phyloP scores from a whole-genome alignment of 2,329 filamentous ascomycete genomes.

The Diaporthe citrichinensis region DNA sequence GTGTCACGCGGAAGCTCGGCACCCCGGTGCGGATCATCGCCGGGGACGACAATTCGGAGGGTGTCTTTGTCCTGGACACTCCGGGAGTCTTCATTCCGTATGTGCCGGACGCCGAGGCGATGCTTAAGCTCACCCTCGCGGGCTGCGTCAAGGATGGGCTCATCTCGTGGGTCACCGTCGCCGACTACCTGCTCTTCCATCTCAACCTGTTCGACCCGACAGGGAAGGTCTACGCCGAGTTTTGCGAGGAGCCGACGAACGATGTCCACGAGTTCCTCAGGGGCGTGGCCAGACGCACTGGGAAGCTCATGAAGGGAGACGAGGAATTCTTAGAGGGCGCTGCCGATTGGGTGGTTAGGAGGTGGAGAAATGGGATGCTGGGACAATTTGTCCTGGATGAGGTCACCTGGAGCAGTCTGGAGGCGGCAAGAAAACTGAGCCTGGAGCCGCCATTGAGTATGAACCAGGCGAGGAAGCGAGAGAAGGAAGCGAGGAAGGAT shows the following conservation, averaged over 20 bases:
- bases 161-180: constrained; percentile 81
- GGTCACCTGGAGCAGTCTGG: constrained; percentile 72
- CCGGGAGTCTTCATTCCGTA: constrained; percentile 97
- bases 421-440: constrained; percentile 60
- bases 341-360: constrained; percentile 84
- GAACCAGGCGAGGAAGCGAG: constrained; percentile 77
- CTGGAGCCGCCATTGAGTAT: constrained; percentile 70
- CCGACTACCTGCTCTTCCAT: constrained; percentile 90
- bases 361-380: constrained; percentile 83
- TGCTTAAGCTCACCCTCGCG: constrained; percentile 95
- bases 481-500: constrained; percentile 69
- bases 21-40: constrained; percentile 83
- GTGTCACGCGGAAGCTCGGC: constrained; percentile 88
- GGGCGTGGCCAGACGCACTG: constrained; percentile 79
- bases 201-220: constrained; percentile 78
- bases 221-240: constrained; percentile 69
- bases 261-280: constrained; percentile 82
- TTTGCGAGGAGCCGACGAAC: constrained; percentile 79
- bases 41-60: constrained; percentile 62
- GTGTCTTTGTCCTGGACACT: constrained; percentile 90
- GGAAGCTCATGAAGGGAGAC: constrained; percentile 82
- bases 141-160: constrained; percentile 93
- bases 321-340: constrained; percentile 78
- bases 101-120: constrained; percentile 84
- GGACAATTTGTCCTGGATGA: constrained; percentile 87